Percentiles rank a stretch among this genome's conserved stretches.
Evolutionary conservation across 2,329 filamentous ascomycete species (phyloP).

Genomic region (Pseudogymnoascus sp.): DNA sequence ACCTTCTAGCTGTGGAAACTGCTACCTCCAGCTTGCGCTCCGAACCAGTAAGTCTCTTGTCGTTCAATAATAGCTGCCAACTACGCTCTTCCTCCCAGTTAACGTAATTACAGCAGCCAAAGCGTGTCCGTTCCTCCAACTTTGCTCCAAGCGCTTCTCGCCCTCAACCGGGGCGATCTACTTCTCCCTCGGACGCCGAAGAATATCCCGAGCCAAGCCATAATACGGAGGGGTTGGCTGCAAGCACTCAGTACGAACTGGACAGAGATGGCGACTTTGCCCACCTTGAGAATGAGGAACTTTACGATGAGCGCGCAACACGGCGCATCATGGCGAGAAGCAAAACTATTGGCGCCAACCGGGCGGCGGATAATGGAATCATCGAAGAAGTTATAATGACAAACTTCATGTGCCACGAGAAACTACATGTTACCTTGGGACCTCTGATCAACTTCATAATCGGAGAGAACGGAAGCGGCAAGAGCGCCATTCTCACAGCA

Average conservation of each 20-base stretch:
- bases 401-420: conserved; percentile 95
- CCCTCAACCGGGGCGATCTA: conserved; percentile 9
- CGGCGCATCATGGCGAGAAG: conserved; percentile 48
- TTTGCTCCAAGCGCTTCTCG: not conserved
- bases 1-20: not conserved
- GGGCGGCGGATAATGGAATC: conserved; percentile 74
- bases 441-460: conserved; percentile 97
- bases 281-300: conserved; percentile 49
- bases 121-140: not conserved
- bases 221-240: not conserved
- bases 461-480: conserved; percentile 94
- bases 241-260: conserved; percentile 54
- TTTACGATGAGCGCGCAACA: conserved; percentile 57
- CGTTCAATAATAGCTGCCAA: not conserved
- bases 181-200: conserved; percentile 22
- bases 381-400: conserved; percentile 79
- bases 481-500: conserved; percentile 90
- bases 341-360: conserved; percentile 56
- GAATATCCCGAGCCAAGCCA: conserved; percentile 18
- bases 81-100: not conserved
- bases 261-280: conserved; percentile 53
- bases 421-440: conserved; percentile 75
- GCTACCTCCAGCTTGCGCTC: not conserved
- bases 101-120: not conserved
- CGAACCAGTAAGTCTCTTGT: not conserved